Base-by-base conservation (phyloP, 2,329 filamentous ascomycete genomes). In the Hypoxylon sp. region DNA sequence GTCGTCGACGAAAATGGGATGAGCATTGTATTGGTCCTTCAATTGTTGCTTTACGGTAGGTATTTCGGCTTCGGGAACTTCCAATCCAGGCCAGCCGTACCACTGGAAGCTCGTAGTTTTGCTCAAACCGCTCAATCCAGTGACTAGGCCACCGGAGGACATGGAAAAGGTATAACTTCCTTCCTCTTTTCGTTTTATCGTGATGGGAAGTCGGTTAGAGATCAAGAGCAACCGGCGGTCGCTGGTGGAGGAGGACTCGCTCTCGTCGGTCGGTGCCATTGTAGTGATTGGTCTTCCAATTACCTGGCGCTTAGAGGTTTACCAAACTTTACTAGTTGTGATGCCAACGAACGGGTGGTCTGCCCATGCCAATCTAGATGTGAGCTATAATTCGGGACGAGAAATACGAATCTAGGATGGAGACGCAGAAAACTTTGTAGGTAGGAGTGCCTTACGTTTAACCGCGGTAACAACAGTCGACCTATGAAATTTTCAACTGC, bases 71-170 rank as follows among this genome's bases (percentile, higher is more conserved):
- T 97, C 93, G 42, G 95, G 95, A 3, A 98, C 90, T 80, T 98
- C 94, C 53, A 97, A 83, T 39, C 96, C 96, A 0, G 96, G 94
- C 95, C 96, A 98, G 73, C 96, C 96, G 81, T 98, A 98, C 96
- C 96, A 99, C 81, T 96, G 93, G 81, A 98, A 98, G 73, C 91
- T 95, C 26, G 94, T 97, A 33, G 93, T 92, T 82, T 98, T 98
- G 75, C 93, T 91, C 65, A 98, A 84, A 26, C 96, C 96, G 73
- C 93, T 97, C 68, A 99, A 86, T 19, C 96, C 96, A 55, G 94
- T 97, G 76, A 98, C 96, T 44, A 99, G 88, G 44, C 96, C 96
- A 64, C 96, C 96, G 1, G 96, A 98, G 51, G 95, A 98, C 93
- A 98, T 97, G 79, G 92, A 94, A 81, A 97, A 97, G 77, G 91